Conservation (phyloP, 192 early-diverging fungal genomes). For the Jimgerdemannia lactiflua region DNA sequence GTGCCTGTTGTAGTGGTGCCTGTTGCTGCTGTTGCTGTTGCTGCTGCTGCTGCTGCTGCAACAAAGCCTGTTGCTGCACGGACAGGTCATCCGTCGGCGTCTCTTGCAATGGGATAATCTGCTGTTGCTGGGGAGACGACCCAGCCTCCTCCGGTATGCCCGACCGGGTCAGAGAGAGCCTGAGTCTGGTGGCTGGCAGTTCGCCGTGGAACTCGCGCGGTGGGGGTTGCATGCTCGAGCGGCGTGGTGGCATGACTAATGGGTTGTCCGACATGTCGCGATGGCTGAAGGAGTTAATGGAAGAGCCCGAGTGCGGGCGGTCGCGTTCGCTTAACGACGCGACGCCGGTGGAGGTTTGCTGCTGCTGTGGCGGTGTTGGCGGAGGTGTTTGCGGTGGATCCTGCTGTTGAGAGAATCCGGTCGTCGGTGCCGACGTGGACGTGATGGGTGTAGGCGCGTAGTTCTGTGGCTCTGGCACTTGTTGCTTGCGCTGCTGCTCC, state of each 20-base stretch:
- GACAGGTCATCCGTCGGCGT: no score
- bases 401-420: not conserved
- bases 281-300: not conserved
- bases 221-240: not conserved
- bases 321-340: not conserved
- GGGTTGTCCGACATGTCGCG: not conserved
- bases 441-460: not conserved
- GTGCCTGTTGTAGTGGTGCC: no score
- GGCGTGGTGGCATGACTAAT: not conserved
- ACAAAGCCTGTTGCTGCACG: no score
- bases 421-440: not conserved
- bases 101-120: no score
- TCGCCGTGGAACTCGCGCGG: not conserved
- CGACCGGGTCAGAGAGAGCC: not conserved
- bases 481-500: no score
- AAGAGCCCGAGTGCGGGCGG: not conserved
- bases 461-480: not conserved
- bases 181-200: not conserved
- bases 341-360: not conserved
- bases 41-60: no score
- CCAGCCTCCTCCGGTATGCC: no score
- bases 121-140: no score
- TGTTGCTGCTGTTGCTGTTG: no score
- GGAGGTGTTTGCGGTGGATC: not conserved
- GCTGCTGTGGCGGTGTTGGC: not conserved